A percentile compares a stretch with the other conserved stretches of the same genome.
Conservation (phyloP, 2,329 filamentous ascomycete species). For the Fusarium sp. region DNA sequence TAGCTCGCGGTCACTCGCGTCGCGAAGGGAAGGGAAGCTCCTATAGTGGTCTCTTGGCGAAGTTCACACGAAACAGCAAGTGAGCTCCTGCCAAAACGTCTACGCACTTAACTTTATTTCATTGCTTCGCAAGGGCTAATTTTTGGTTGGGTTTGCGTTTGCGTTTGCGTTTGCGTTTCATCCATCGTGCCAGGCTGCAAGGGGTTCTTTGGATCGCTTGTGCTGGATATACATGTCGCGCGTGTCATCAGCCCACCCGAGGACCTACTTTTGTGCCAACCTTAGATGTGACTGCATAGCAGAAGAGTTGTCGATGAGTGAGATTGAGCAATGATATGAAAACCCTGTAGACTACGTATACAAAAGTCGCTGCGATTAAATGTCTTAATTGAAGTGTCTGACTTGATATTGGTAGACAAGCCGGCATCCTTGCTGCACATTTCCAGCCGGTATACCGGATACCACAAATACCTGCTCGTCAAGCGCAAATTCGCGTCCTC, state of each 20-base stretch:
- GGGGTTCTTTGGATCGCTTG: neutral
- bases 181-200: neutral
- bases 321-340: neutral
- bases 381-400: conserved; percentile 1
- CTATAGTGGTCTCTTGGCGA: neutral
- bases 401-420: neutral
- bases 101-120: neutral
- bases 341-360: neutral
- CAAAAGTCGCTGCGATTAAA: neutral
- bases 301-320: neutral
- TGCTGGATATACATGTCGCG: neutral
- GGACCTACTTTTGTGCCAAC: neutral
- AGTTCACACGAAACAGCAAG: neutral
- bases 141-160: neutral
- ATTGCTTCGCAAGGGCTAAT: neutral
- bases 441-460: neutral
- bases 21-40: neutral
- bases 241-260: neutral
- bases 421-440: neutral
- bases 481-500: conserved; percentile 28
- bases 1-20: neutral
- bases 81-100: neutral
- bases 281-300: neutral
- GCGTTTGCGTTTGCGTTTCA: neutral
- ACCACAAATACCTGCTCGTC: conserved; percentile 9